These are phyloP conservation scores for Pyricularia sp. DNA, from an alignment of 2,329 filamentous ascomycete genomes.

Conservation along the genomic window DNA sequence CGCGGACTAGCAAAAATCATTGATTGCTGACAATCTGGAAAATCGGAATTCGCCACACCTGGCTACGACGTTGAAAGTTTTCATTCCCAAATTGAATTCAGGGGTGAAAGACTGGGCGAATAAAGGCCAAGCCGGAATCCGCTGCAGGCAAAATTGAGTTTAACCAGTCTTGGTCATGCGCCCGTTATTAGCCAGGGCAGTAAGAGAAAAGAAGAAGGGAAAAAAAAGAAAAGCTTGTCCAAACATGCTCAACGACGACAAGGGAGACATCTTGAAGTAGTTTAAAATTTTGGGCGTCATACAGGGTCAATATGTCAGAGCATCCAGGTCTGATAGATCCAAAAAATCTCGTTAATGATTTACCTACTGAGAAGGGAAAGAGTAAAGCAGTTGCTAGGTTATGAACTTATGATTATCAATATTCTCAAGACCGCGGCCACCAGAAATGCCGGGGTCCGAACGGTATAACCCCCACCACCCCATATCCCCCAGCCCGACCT, in stretches of 20 bases:
- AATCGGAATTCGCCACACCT: no score
- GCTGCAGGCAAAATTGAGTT: neutral
- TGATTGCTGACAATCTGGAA: no score
- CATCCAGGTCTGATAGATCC: neutral
- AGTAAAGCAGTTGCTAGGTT: neutral
- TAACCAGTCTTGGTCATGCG: neutral
- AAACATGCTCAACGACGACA: no score
- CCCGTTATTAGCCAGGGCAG: neutral
- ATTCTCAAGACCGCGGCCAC: neutral
- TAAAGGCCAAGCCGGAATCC: neutral
- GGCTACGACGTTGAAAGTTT: no score
- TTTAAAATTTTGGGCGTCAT: no score
- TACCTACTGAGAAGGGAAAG: neutral
- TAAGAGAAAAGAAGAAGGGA: no score
- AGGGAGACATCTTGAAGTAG: no score
- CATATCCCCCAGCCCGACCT: neutral
- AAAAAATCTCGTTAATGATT: neutral
- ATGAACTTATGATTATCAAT: neutral
- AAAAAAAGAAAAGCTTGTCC: no score
- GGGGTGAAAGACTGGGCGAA: neutral
- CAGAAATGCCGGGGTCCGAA: neutral
- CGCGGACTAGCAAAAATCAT: neutral
- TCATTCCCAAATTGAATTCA: neutral
- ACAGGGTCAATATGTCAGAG: neutral
- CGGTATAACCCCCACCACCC: neutral